A percentile compares a stretch with the other conserved stretches of the same genome.
Evolutionary conservation across 2,329 filamentous ascomycete genomes (phyloP).

Genomic region (Ophiostoma sp.): DNA sequence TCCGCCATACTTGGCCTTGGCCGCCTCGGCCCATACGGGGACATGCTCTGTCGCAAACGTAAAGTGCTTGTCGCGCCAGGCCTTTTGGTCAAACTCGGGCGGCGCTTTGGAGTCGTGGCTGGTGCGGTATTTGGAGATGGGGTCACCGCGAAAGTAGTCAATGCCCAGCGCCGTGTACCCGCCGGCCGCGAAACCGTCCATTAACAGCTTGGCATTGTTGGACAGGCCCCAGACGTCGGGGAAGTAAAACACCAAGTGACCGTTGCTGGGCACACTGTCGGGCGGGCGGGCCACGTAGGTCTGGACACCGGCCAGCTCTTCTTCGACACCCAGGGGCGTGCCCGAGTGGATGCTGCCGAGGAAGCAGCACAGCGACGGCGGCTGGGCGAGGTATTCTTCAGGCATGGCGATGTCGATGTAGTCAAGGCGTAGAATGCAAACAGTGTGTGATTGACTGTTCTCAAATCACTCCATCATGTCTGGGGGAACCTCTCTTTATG

Average conservation of each 20-base stretch:
- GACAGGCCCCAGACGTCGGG: constrained; percentile 31
- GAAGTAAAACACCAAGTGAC: constrained; percentile 31
- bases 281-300: constrained; percentile 35
- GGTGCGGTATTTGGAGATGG: constrained; percentile 35
- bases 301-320: constrained; percentile 31
- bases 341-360: constrained; percentile 34
- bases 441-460: neutral
- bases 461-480: neutral
- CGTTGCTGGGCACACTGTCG: constrained; percentile 23
- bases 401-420: neutral
- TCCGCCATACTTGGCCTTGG: constrained; percentile 40
- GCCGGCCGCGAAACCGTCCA: constrained; percentile 31
- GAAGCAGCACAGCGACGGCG: constrained; percentile 33
- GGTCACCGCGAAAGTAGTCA: constrained; percentile 35
- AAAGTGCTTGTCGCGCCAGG: constrained; percentile 50
- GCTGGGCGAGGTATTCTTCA: constrained; percentile 32
- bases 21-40: constrained; percentile 46
- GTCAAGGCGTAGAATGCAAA: no score
- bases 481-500: neutral
- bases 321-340: constrained; percentile 32
- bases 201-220: constrained; percentile 31
- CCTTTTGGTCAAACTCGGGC: constrained; percentile 48
- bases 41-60: constrained; percentile 46
- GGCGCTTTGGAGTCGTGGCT: constrained; percentile 35
- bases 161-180: constrained; percentile 30